Percentiles rank a stretch among this genome's conserved stretches.
Evolutionary conservation across 805 yeast genomes (phyloP).

Genomic region (Lachancea lanzarotensis): DNA sequence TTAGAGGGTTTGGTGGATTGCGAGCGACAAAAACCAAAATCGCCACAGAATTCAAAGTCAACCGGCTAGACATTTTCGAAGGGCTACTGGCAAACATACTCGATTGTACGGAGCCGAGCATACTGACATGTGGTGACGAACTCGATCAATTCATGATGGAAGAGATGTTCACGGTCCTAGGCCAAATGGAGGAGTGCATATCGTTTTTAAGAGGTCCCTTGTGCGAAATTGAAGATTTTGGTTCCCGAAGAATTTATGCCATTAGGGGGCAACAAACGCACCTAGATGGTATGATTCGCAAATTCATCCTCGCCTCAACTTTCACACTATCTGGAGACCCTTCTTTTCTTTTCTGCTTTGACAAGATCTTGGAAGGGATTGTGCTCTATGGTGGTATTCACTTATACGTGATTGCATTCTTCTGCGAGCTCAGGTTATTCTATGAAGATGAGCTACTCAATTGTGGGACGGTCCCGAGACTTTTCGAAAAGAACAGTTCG

Average conservation of each 20-base stretch:
- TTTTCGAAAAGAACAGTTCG: background rate
- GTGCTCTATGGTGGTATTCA: slow-evolving; percentile 41
- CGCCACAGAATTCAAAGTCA: slow-evolving; percentile 5
- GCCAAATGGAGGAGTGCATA: slow-evolving; percentile 14
- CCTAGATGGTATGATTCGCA: slow-evolving; percentile 35
- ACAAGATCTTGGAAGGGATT: slow-evolving; percentile 38
- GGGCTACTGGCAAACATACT: slow-evolving; percentile 13
- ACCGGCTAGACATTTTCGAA: slow-evolving; percentile 12
- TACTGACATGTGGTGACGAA: slow-evolving; percentile 10
- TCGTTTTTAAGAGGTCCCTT: slow-evolving; percentile 15
- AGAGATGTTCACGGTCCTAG: slow-evolving; percentile 16
- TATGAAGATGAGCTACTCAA: background rate
- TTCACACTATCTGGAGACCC: slow-evolving; percentile 36
- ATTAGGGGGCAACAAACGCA: slow-evolving; percentile 11
- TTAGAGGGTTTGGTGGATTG: slow-evolving; percentile 4
- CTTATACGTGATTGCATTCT: slow-evolving; percentile 38
- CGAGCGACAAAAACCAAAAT: background rate
- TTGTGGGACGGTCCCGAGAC: no score
- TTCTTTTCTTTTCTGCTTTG: slow-evolving; percentile 28
- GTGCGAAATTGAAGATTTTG: slow-evolving; percentile 12
- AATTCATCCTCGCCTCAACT: slow-evolving; percentile 33
- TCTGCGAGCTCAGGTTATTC: slow-evolving; percentile 33
- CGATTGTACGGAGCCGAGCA: slow-evolving; percentile 13
- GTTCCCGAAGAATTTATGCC: slow-evolving; percentile 7
- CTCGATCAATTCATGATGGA: slow-evolving; percentile 9